Evolutionary conservation across 208 protist genomes (phyloP), one percentile per base, ranked within the genome.

Genomic region (Acanthamoeba royreba): DNA sequence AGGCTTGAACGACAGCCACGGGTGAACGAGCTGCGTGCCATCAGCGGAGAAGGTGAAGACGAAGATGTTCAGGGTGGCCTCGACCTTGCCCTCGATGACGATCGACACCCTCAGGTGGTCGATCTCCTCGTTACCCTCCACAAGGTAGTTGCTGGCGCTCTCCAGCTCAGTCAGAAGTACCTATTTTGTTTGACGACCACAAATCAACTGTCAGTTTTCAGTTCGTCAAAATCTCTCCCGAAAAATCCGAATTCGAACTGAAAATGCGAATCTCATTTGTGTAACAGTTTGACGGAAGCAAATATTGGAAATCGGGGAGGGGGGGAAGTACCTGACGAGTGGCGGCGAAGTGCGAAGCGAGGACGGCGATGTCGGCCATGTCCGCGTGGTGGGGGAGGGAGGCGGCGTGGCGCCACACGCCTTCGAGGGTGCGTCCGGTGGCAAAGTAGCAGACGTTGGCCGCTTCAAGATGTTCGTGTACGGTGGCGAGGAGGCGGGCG

Each of bases 381-480:
- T 77, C 38, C 0, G 66, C 28, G 17, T 77, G 66, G 35, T 45
- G 35, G 35, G 66, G 66, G n/a, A 77, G 22, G 4, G 35, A 77
- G 38, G 66, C 66, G 15, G 66, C 66, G 17, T 77, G 66, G 15
- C 35, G 28, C 28, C 35, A 77, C 22, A 77, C 66, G 66, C 66
- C 66, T 22, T 77, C 66, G 66, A 77, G 66, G 4, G 66, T 77
- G 66, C 66, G 66, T 13, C 66, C 66, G 15, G 38, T 77, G 66
- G 66, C 66, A n/a, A 77, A 77, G 66, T 77, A 77, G 66, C 66
- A 77, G n/a, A 77, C 66, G 66, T 40, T 40, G 66, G 66, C 66
- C 19, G 19, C 28, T 22, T 77, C 66, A n/a, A 77, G 35, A 4
- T 31, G 66, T 22, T 40, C 35, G 66, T 77, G 66, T 19, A 77